Conservation (phyloP, 1,139 yeast genomes). For the Ashbya aceris region DNA sequence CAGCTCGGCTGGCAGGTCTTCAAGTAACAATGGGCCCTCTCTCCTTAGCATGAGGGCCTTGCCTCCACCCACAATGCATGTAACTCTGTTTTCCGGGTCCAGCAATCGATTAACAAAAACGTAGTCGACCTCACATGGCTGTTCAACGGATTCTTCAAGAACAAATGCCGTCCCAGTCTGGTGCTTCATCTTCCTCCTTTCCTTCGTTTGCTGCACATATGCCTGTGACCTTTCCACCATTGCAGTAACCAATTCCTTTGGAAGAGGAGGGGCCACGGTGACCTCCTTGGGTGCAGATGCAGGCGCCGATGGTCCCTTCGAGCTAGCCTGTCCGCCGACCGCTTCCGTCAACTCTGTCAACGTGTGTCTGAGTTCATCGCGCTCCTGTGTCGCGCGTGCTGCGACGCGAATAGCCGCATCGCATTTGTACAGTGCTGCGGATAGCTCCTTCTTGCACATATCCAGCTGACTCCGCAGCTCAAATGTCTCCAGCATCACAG, state of each 20-base stretch:
- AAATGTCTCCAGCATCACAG: slow-evolving; percentile 73
- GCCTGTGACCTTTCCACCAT: slow-evolving; percentile 8
- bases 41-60: neutral
- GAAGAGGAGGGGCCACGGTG: neutral
- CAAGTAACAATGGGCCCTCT: neutral
- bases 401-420: slow-evolving; percentile 91
- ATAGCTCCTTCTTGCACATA: slow-evolving; percentile 59
- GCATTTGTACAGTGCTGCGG: slow-evolving; percentile 68
- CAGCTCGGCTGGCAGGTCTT: neutral
- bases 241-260: slow-evolving; percentile 6
- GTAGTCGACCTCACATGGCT: slow-evolving; percentile 36
- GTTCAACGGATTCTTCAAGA: slow-evolving; percentile 5
- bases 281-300: neutral
- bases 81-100: neutral
- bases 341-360: slow-evolving; percentile 28
- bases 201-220: slow-evolving; percentile 9
- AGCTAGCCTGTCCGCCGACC: slow-evolving; percentile 14
- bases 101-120: slow-evolving; percentile 33
- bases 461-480: slow-evolving; percentile 64
- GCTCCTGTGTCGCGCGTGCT: slow-evolving; percentile 57
- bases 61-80: neutral
- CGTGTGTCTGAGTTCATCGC: slow-evolving; percentile 63
- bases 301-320: neutral
- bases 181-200: neutral
- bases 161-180: neutral